Base-by-base conservation (phyloP, 768 basidiomycete species). In the Rhizopogon vesiculosus region DNA sequence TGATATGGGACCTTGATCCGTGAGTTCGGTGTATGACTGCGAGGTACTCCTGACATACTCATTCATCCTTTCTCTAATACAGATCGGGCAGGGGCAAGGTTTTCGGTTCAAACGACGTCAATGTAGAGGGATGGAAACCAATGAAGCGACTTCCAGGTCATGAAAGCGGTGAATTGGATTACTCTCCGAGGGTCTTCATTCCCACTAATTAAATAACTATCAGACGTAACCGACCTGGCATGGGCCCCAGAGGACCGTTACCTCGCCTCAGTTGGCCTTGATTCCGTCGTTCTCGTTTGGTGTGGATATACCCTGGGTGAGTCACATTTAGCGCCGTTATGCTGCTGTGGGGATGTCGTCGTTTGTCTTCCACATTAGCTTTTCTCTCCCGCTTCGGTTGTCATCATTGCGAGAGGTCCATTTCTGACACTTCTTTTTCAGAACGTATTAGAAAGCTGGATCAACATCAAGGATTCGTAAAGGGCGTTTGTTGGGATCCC, bases 401-500 rank as follows among this genome's bases (percentile, higher is more conserved):
- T 48, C 35, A 16, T 33, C 29, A 16, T 49, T 38, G 19, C n/a
- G 6, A 33, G 25, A 48, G 3, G 25, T 18, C 25, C 10, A 45
- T 15, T n/a, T 3, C 43, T 54, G 3, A 54, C 45, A 25, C 31
- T 12, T 0, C 43, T 5, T 7, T 0, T 7, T 0, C 65, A 97
- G 95, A 95, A 62, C 86, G 89, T 12, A 68, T 98, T 54, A 78
- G 82, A 40, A 91, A 87, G 69, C 80, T 99, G 6, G 90, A 91
- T 56, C 84, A 84, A 56, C 97, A 98, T 66, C 86, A 92, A 64
- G 96, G 94, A 2, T 98, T 98, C 69, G 95, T 99, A 63, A 98
- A 99, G 72, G 97, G 97, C 56, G 92, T 99, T 49, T 95, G 93
- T 66, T 99, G 96, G 86, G 97, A 99, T 73, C 97, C 97, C 3